These are phyloP conservation scores for Paramecium sonneborni DNA, from an alignment of 73 alveolate genomes.

Conservation along the genomic window DNA sequence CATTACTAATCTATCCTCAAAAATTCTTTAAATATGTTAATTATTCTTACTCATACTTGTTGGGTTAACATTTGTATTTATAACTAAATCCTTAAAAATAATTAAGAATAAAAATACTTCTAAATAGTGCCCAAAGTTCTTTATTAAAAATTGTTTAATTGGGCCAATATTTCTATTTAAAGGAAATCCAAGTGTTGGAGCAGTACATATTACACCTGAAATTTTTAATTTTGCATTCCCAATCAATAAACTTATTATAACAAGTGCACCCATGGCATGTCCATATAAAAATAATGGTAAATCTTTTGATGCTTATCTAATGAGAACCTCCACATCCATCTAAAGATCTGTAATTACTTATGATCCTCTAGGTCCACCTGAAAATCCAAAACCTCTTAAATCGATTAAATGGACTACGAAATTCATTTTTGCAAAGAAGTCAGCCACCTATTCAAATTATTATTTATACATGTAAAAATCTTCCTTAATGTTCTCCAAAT, in stretches of 20 bases:
- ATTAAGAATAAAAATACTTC: slow-evolving; percentile 48
- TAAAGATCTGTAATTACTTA: slow-evolving; percentile 64
- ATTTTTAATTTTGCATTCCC: slow-evolving; percentile 76
- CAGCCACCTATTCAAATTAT: slow-evolving; percentile 57
- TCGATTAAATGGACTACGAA: slow-evolving; percentile 84
- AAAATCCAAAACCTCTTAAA: slow-evolving; percentile 84
- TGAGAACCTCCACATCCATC: slow-evolving; percentile 72
- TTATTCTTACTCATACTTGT: slow-evolving; percentile 60
- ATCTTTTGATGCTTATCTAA: slow-evolving; percentile 69
- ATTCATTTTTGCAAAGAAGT: slow-evolving; percentile 77
- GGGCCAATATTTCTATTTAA: slow-evolving; percentile 47
- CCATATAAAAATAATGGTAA: slow-evolving; percentile 85
- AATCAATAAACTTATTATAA: slow-evolving; percentile 69
- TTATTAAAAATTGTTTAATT: slow-evolving; percentile 20
- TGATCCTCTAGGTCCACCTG: slow-evolving; percentile 80
- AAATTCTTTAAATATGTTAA: slow-evolving; percentile 44
- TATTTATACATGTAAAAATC: slow-evolving; percentile 61
- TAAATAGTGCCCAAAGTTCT: slow-evolving; percentile 58
- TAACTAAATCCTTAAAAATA: slow-evolving; percentile 47
- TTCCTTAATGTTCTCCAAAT: slow-evolving; percentile 85
- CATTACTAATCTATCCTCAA: slow-evolving; percentile 64
- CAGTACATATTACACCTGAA: slow-evolving; percentile 64
- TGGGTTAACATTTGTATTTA: slow-evolving; percentile 53
- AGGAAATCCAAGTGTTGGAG: slow-evolving; percentile 69
- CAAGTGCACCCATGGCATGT: slow-evolving; percentile 89